Percentiles rank a stretch among this genome's conserved stretches.
Evolutionary conservation across 371 early-diverging fungal species (phyloP).

Genomic region (Apophysomyces trapeziformis): DNA sequence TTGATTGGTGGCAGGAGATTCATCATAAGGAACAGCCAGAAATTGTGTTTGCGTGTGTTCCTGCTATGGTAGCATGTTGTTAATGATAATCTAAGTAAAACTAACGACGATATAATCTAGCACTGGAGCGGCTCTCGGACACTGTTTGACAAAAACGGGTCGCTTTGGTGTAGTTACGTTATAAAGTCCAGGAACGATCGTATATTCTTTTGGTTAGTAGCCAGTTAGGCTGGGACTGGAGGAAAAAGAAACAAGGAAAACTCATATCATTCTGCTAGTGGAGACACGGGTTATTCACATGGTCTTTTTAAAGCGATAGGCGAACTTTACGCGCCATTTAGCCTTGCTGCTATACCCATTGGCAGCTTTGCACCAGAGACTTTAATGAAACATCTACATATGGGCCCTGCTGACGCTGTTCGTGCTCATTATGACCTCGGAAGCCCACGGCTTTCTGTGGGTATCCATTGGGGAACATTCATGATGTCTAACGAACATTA

Average conservation of each 20-base stretch:
- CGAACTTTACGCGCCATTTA: conserved; percentile 54
- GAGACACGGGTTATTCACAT: conserved; percentile 67
- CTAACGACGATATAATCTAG: conserved; percentile 23
- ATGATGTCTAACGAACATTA: conserved; percentile 73
- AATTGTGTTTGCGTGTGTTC: conserved; percentile 60
- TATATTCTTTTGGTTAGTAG: conserved; percentile 59
- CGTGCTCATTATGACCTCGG: conserved; percentile 56
- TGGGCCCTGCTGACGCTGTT: conserved; percentile 61
- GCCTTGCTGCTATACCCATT: conserved; percentile 62
- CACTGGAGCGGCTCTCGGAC: conserved; percentile 60
- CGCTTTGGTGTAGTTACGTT: conserved; percentile 65
- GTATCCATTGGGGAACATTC: conserved; percentile 66
- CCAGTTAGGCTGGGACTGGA: background rate
- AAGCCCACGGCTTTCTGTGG: conserved; percentile 46
- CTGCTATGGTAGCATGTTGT: conserved; percentile 40
- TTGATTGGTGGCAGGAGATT: conserved; percentile 72
- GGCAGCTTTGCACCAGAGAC: conserved; percentile 57
- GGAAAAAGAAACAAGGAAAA: background rate
- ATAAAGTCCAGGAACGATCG: conserved; percentile 44
- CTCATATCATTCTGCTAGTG: conserved; percentile 29
- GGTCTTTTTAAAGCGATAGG: conserved; percentile 60
- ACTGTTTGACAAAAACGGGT: conserved; percentile 55
- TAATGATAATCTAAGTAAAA: background rate
- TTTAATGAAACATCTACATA: conserved; percentile 56
- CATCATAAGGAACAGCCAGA: conserved; percentile 46